A percentile compares a stretch with the other conserved stretches of the same genome.
Conservation (phyloP, 2,329 filamentous ascomycete genomes). For the Claviceps arundinis region DNA sequence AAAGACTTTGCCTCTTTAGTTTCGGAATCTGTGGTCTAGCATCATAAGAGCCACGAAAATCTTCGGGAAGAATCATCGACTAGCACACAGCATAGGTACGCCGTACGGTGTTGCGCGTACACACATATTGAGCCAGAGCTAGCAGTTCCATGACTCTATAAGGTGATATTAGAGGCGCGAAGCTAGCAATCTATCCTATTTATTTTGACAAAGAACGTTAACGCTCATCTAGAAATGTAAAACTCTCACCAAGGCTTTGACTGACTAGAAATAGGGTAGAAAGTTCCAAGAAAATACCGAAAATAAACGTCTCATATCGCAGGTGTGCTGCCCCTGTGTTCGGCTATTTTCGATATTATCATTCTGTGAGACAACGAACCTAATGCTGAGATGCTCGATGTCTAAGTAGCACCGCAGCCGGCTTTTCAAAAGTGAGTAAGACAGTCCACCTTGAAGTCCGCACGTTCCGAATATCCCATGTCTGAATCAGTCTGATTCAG, state of each 20-base stretch:
- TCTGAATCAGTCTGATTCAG: not conserved
- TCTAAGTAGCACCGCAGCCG: not conserved
- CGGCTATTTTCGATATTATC: not conserved
- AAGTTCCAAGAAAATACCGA: not conserved
- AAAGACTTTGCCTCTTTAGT: too few species aligned
- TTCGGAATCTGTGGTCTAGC: too few species aligned
- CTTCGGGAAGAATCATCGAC: too few species aligned
- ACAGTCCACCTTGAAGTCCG: not conserved
- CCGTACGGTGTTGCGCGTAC: too few species aligned
- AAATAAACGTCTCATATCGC: not conserved
- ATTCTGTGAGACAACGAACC: not conserved
- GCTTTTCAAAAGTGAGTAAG: not conserved
- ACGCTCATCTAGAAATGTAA: not conserved
- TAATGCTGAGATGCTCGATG: not conserved
- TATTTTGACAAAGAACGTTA: too few species aligned
- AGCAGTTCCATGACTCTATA: not conserved
- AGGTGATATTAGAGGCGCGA: too few species aligned
- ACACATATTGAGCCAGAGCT: not conserved
- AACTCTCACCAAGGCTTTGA: not conserved
- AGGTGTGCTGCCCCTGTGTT: not conserved
- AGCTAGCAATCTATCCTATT: too few species aligned
- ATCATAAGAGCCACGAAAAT: too few species aligned
- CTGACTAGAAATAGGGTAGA: too few species aligned
- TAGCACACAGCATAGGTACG: too few species aligned
- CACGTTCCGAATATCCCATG: not conserved